These are phyloP conservation scores for Coemansia sp. DNA, from an alignment of 192 early-diverging fungal species.

Conservation along the genomic window DNA sequence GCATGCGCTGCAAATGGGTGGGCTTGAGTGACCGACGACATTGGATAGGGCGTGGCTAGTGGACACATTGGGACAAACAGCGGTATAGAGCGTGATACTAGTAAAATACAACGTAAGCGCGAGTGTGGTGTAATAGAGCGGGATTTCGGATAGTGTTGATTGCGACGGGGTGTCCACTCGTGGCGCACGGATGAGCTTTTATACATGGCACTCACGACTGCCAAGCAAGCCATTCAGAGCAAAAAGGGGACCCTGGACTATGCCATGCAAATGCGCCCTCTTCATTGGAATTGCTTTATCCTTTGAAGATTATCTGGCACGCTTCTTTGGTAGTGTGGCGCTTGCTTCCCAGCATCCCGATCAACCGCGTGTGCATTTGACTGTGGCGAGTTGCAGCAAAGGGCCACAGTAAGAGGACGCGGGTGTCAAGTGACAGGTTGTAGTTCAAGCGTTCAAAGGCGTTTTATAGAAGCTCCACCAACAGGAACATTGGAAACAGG, in stretches of 20 bases:
- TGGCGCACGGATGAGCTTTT: not conserved
- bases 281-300: not conserved
- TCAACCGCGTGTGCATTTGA: not conserved
- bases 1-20: not conserved
- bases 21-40: not conserved
- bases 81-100: not conserved
- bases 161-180: not conserved
- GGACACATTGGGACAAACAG: not conserved
- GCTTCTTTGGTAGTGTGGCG: not conserved
- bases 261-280: not conserved
- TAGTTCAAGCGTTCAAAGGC: not conserved
- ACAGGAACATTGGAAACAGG: not conserved
- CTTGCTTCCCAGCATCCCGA: not conserved
- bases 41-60: not conserved
- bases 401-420: not conserved
- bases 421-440: not conserved
- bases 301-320: conserved; percentile 3
- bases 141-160: not conserved
- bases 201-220: not conserved
- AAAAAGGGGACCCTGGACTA: not conserved
- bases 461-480: not conserved
- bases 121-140: not conserved
- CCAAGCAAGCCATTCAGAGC: not conserved
- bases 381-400: not conserved
- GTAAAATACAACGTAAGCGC: not conserved